Conservation (phyloP, 2,329 filamentous ascomycete genomes). For the Pseudopyrenochaeta lycopersici region DNA sequence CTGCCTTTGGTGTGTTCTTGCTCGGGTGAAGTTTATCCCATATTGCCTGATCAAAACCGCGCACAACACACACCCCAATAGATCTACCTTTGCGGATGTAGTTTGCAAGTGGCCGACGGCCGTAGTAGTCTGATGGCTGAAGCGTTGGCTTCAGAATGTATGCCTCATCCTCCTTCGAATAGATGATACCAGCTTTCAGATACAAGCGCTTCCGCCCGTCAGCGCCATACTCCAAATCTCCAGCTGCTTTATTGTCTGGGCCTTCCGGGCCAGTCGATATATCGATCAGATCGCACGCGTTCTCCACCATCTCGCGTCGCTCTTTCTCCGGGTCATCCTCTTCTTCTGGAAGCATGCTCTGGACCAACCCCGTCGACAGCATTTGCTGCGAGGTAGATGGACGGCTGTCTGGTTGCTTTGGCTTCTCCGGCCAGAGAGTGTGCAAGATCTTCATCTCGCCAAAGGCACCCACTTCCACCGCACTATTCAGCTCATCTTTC, state of each 20-base stretch:
- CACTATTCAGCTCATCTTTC: constrained; percentile 88
- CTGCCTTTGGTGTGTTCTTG: constrained; percentile 51
- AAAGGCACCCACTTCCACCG: constrained; percentile 85
- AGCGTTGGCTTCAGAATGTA: constrained; percentile 88
- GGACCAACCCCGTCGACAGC: constrained; percentile 38
- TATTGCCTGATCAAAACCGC: constrained; percentile 80
- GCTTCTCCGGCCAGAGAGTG: constrained; percentile 78
- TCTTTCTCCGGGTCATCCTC: constrained; percentile 55
- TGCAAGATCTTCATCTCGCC: constrained; percentile 93
- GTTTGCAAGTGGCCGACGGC: constrained; percentile 80
- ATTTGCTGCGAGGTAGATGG: constrained; percentile 49
- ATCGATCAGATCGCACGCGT: constrained; percentile 58
- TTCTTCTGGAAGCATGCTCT: constrained; percentile 44
- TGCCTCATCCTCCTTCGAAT: constrained; percentile 78
- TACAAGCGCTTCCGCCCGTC: constrained; percentile 67
- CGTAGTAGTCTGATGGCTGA: constrained; percentile 85
- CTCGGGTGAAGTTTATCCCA: constrained; percentile 79
- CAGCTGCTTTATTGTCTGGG: constrained; percentile 59
- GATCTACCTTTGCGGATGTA: constrained; percentile 81
- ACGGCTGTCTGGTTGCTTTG: constrained; percentile 60
- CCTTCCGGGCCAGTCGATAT: constrained; percentile 56
- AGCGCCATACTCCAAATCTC: constrained; percentile 52
- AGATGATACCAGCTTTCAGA: constrained; percentile 82
- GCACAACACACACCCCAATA: constrained; percentile 86
- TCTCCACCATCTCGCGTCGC: constrained; percentile 53